These are phyloP conservation scores for Rhododendron molle DNA, from an alignment of 148 eudicot species.

Conservation along the genomic window DNA sequence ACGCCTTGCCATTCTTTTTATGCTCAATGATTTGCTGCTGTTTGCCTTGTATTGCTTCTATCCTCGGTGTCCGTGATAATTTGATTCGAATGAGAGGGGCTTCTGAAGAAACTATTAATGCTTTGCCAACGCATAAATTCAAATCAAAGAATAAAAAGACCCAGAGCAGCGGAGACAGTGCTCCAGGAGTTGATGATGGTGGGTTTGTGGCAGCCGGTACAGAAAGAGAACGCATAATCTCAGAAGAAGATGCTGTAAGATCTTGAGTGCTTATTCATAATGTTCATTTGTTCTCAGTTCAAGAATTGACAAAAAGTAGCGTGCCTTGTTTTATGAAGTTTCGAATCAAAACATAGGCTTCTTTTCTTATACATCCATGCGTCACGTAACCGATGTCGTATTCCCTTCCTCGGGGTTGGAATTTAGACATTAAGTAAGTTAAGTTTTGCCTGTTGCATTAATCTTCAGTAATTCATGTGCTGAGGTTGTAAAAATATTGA, in stretches of 20 bases:
- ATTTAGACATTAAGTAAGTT: not conserved
- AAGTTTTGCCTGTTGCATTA: not conserved
- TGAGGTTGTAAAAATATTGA: too few species aligned
- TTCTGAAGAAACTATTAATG: conserved; percentile 58
- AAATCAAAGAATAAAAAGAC: conserved; percentile 39
- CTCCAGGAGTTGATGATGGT: conserved; percentile 37
- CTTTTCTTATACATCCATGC: not conserved
- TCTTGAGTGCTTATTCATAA: not conserved
- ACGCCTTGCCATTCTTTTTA: conserved; percentile 77
- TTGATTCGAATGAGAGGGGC: conserved; percentile 58
- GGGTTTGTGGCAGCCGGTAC: conserved; percentile 65
- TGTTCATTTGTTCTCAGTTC: not conserved
- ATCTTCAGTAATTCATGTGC: not conserved
- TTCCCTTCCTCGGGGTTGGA: not conserved
- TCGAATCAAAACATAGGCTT: too few species aligned
- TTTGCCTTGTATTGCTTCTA: conserved; percentile 64
- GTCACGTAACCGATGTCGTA: not conserved
- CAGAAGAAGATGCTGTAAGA: conserved; percentile 81
- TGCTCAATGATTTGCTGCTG: conserved; percentile 81
- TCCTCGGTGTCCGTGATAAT: conserved; percentile 67
- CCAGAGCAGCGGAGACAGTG: conserved; percentile 20
- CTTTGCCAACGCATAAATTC: conserved; percentile 58
- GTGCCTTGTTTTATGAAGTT: not conserved
- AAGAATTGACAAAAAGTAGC: not conserved
- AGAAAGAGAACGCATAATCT: conserved; percentile 58